Percentiles rank a stretch among this genome's conserved stretches.
Conservation (phyloP, 768 basidiomycete genomes). For the Ramaria rubella region DNA sequence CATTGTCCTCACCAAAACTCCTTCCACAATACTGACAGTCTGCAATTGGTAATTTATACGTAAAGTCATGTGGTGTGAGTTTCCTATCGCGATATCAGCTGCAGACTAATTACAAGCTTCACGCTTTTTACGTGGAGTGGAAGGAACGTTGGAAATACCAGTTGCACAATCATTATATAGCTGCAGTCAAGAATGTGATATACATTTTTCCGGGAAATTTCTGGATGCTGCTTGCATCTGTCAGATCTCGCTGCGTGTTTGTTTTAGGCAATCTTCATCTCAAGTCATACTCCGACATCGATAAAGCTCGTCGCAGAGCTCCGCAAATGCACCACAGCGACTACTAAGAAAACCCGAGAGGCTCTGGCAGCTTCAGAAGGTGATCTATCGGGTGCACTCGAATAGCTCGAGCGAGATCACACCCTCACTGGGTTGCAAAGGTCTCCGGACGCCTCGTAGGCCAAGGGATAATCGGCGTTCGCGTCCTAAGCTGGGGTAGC, state of each 20-base stretch:
- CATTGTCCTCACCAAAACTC: too few relatives aligned
- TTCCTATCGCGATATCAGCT: too few relatives aligned
- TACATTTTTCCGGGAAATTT: neutral
- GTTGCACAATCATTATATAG: too few relatives aligned
- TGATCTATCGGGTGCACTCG: conserved; percentile 64
- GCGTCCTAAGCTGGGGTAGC: conserved; percentile 59
- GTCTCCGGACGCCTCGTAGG: conserved; percentile 65
- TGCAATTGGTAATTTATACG: too few relatives aligned
- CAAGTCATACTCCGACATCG: conserved; percentile 33
- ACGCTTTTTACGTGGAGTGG: too few relatives aligned
- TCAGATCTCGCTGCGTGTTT: neutral
- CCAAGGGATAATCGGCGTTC: conserved; percentile 77
- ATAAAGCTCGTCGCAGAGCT: conserved; percentile 80
- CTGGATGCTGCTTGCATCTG: neutral
- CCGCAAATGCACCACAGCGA: conserved; percentile 73
- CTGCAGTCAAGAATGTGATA: too few relatives aligned
- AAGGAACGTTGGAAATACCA: too few relatives aligned
- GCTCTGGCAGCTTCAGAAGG: conserved; percentile 72
- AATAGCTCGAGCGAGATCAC: conserved; percentile 77
- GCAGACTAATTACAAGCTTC: too few relatives aligned
- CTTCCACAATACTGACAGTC: too few relatives aligned
- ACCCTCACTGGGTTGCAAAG: conserved; percentile 66
- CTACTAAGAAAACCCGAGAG: conserved; percentile 82
- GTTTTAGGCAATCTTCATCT: conserved; percentile 34
- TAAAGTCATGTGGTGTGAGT: too few relatives aligned